A percentile compares a stretch with the other conserved stretches of the same genome.
Evolutionary conservation across 2,329 filamentous ascomycete genomes (phyloP).

Genomic region (Endoconidiophora laricicola): DNA sequence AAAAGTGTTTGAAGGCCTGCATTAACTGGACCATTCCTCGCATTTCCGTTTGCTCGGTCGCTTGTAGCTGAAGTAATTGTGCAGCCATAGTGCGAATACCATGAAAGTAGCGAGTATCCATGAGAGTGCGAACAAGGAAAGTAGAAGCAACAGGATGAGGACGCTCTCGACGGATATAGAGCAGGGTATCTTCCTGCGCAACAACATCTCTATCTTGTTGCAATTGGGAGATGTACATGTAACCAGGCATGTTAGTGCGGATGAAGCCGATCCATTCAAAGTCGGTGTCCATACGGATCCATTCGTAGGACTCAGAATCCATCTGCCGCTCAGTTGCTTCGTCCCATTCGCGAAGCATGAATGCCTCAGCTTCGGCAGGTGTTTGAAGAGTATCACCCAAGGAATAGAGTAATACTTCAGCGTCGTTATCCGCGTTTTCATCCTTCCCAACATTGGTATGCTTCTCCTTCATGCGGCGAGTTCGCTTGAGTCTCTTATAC

Average conservation of each 20-base stretch:
- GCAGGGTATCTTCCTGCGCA: constrained; percentile 62
- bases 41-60: constrained; percentile 48
- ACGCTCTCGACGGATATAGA: constrained; percentile 50
- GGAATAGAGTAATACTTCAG: constrained; percentile 63
- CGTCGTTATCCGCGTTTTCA: constrained; percentile 13
- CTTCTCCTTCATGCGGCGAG: constrained; percentile 64
- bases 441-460: constrained; percentile 24
- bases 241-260: constrained; percentile 65
- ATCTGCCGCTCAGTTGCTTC: constrained; percentile 77
- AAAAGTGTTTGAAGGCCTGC: constrained; percentile 74
- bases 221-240: constrained; percentile 96
- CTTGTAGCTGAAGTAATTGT: constrained; percentile 59
- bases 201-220: constrained; percentile 95
- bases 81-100: constrained; percentile 81
- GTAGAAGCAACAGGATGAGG: constrained; percentile 73
- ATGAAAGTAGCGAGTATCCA: constrained; percentile 86
- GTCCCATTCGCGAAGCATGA: constrained; percentile 79
- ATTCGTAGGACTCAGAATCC: constrained; percentile 94
- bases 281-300: constrained; percentile 95
- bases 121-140: constrained; percentile 72
- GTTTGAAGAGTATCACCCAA: constrained; percentile 78
- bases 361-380: constrained; percentile 64
- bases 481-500: constrained; percentile 91
- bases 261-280: constrained; percentile 95
- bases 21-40: constrained; percentile 72